Percentiles rank a stretch among this genome's conserved stretches.
These are phyloP conservation scores for Candida caryicola DNA, from an alignment of 805 yeast species.

Conservation along the genomic window DNA sequence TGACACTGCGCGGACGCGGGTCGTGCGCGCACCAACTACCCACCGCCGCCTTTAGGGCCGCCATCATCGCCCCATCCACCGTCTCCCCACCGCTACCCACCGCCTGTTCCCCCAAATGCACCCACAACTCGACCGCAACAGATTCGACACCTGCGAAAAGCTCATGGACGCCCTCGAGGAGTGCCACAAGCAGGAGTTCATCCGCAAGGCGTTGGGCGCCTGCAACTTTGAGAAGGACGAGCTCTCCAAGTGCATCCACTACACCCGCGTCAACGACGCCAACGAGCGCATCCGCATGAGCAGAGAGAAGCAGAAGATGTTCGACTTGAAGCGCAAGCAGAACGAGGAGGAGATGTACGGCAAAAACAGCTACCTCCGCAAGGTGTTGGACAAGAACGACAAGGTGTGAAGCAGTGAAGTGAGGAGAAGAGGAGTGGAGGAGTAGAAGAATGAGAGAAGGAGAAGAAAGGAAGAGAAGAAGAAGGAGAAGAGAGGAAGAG, in stretches of 20 bases:
- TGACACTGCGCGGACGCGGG: background rate
- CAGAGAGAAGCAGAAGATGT: slow-evolving; percentile 51
- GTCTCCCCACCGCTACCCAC: background rate
- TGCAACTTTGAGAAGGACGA: slow-evolving; percentile 85
- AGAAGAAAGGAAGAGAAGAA: no score
- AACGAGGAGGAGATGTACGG: slow-evolving; percentile 79
- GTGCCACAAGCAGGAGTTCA: slow-evolving; percentile 72
- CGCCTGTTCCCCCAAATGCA: slow-evolving; percentile 29
- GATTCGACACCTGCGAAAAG: slow-evolving; percentile 62
- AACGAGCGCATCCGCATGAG: slow-evolving; percentile 53
- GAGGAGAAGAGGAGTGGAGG: background rate
- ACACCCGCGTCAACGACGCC: slow-evolving; percentile 64
- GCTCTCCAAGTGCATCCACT: slow-evolving; percentile 73
- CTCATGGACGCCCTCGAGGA: slow-evolving; percentile 85
- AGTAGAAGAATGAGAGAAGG: background rate
- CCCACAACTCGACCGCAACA: slow-evolving; percentile 43
- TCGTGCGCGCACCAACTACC: slow-evolving; percentile 1
- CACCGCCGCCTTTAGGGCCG: no score
- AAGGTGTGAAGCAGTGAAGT: background rate
- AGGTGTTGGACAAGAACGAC: slow-evolving; percentile 45
- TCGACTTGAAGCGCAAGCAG: slow-evolving; percentile 57
- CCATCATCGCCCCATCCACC: no score
- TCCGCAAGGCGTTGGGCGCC: slow-evolving; percentile 71
- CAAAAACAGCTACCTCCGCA: slow-evolving; percentile 65
- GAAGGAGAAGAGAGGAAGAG: background rate